Base-by-base conservation (phyloP, 2,329 filamentous ascomycete species). In the Huntiella decipiens region DNA sequence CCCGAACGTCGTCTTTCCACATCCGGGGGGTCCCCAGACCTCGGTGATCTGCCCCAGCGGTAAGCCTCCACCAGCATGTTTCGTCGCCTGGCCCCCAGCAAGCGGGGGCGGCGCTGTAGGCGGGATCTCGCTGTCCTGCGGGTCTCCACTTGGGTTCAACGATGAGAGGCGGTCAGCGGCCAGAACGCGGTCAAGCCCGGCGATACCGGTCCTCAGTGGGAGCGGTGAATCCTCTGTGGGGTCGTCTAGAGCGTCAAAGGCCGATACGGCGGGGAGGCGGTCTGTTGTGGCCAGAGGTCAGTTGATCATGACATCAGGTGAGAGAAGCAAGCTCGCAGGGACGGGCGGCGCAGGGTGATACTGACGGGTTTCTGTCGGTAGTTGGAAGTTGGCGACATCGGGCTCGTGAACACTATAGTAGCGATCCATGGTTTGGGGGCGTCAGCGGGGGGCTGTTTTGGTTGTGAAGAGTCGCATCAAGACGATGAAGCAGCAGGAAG, bases 1-100 rank as follows among this genome's bases (percentile, higher is more conserved):
- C 82, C 79, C 82, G 54, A 95, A 65, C 10, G 79, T 70, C 3
- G 85, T 93, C 66, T 93, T 95, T 28, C 87, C 88, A 19, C 74
- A 74, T 1, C 86, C 87, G 6, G 84, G 80, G 8, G 87, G 85
- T 0, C 88, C 88, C 72, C 83, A 93, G 43, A 94, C 64, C 60
- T 96, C 88, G 3, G 82, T 82, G 37, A 94, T 69, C 58, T 85
- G 82, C 11, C 86, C 84, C 47, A 77, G 74, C 50, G 71, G 71
- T 41, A 93, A 66, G 3, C 85, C 86, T 13, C 71, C 68, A 45
- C 50, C 52, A 7, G 43, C 46, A 28, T 28, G 12, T 3, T 6
- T 39, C 22, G 22, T 28, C 22, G 22, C 22, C 22, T 28, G 22
- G 22, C 6, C 22, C 22, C 22, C 22, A 28, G 22, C 7, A 28